Evolutionary conservation across 495 filamentous ascomycete species (phyloP).

Genomic region (Rostrohypoxylon terebratum): DNA sequence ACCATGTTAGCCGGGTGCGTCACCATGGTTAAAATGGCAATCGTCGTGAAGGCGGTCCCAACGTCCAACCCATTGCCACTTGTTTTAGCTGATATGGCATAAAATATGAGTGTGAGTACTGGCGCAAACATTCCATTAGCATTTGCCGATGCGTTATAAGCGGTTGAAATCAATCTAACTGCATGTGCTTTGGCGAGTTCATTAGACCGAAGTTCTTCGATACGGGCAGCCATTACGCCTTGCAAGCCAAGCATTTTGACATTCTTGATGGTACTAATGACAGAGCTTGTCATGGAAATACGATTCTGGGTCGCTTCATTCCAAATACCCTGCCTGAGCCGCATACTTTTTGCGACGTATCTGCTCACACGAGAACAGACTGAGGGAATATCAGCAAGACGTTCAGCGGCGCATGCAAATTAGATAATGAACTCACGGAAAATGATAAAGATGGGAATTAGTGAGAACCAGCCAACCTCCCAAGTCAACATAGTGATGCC

Average conservation of each 20-base stretch:
- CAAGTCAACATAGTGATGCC: conserved; percentile 69
- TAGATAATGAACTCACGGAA: conserved; percentile 53
- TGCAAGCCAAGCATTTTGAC: conserved; percentile 73
- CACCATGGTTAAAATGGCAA: conserved; percentile 52
- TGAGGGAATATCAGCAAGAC: conserved; percentile 10
- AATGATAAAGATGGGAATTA: conserved; percentile 68
- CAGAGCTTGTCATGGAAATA: conserved; percentile 62
- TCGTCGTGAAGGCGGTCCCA: conserved; percentile 55
- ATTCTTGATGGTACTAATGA: conserved; percentile 68
- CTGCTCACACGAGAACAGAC: conserved; percentile 58
- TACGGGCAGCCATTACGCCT: conserved; percentile 50
- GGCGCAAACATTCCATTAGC: conserved; percentile 58
- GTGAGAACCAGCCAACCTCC: conserved; percentile 67
- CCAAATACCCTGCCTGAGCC: conserved; percentile 62
- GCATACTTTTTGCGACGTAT: conserved; percentile 60
- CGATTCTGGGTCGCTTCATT: conserved; percentile 65
- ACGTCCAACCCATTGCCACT: conserved; percentile 40
- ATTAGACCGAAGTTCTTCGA: conserved; percentile 64
- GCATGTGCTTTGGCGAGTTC: conserved; percentile 68
- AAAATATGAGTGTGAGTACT: conserved; percentile 54
- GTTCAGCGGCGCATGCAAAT: not conserved
- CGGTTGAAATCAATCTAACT: conserved; percentile 61
- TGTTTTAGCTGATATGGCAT: conserved; percentile 46
- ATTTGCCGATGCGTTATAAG: conserved; percentile 58
- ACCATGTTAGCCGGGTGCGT: conserved; percentile 59